phyloP scores from a whole-genome alignment of 2,329 filamentous ascomycete genomes.

The Parasarocladium wereldwijsianum region DNA sequence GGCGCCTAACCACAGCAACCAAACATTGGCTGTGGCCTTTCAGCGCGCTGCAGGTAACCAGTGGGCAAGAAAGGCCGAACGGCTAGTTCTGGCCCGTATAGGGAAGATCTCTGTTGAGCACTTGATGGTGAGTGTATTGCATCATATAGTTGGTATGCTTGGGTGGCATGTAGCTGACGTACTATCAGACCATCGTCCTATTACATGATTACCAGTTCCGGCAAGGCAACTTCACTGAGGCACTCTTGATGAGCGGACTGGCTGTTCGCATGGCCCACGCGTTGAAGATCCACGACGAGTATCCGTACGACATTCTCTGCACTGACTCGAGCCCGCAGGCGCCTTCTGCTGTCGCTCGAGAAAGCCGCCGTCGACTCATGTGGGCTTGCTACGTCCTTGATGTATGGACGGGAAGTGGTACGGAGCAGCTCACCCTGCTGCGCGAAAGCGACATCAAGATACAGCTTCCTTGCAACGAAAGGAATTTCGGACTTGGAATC shows the following conservation, averaged over 20 bases:
- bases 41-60: constrained; percentile 19
- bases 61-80: constrained; percentile 23
- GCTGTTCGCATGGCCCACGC: constrained; percentile 26
- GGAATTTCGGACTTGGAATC: constrained; percentile 26
- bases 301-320: constrained; percentile 22
- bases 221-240: constrained; percentile 22
- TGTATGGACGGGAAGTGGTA: constrained; percentile 23
- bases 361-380: constrained; percentile 24
- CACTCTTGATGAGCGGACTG: constrained; percentile 25
- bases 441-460: constrained; percentile 26
- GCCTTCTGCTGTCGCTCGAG: constrained; percentile 21
- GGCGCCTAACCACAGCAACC: constrained; percentile 14
- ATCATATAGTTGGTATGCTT: not conserved
- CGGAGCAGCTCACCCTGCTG: constrained; percentile 22
- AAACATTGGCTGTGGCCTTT: constrained; percentile 13
- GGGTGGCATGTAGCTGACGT: not conserved
- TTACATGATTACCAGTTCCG: constrained; percentile 25
- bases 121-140: constrained; percentile 18
- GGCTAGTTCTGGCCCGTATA: constrained; percentile 20
- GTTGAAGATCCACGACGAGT: constrained; percentile 23
- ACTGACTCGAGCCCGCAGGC: constrained; percentile 14
- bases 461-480: constrained; percentile 23
- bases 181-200: constrained; percentile 19
- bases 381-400: constrained; percentile 27
- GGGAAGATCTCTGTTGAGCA: constrained; percentile 23